Evolutionary conservation across 768 basidiomycete genomes (phyloP).

Genomic region (Chalciporus chontae): DNA sequence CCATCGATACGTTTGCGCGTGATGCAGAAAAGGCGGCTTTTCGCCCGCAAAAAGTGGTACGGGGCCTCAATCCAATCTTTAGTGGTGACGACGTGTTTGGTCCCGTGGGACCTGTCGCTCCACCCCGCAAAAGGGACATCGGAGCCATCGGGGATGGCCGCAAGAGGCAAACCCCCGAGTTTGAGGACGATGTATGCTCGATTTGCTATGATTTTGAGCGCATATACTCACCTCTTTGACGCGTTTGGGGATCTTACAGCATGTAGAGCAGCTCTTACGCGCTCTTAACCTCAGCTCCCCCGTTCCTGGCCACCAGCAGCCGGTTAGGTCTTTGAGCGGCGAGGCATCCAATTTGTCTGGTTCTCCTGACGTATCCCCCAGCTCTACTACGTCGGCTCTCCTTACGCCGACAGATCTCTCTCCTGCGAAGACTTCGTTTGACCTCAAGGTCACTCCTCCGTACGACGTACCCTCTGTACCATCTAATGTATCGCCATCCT

Average conservation of each 20-base stretch:
- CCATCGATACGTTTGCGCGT: conserved; percentile 59
- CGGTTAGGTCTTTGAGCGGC: conserved; percentile 40
- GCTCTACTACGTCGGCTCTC: conserved; percentile 66
- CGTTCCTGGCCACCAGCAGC: conserved; percentile 44
- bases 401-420: conserved; percentile 75
- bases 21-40: conserved; percentile 42
- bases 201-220: conserved; percentile 16
- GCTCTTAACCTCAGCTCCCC: conserved; percentile 80
- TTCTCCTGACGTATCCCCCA: conserved; percentile 71
- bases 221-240: conserved; percentile 28
- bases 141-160: conserved; percentile 82
- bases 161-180: conserved; percentile 56
- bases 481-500: conserved; percentile 32
- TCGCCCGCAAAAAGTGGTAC: conserved; percentile 27
- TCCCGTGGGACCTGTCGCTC: conserved; percentile 37
- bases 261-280: conserved; percentile 77
- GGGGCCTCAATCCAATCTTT: conserved; percentile 21
- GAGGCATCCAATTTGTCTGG: conserved; percentile 39
- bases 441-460: conserved; percentile 50
- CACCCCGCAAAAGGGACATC: conserved; percentile 44
- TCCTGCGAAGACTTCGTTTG: conserved; percentile 55
- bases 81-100: conserved; percentile 66
- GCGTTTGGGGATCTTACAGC: conserved; percentile 38
- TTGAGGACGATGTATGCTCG: conserved; percentile 43
- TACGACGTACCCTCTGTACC: conserved; percentile 41